Base-by-base conservation (phyloP, 192 early-diverging fungal genomes). In the Coemansia sp. region DNA sequence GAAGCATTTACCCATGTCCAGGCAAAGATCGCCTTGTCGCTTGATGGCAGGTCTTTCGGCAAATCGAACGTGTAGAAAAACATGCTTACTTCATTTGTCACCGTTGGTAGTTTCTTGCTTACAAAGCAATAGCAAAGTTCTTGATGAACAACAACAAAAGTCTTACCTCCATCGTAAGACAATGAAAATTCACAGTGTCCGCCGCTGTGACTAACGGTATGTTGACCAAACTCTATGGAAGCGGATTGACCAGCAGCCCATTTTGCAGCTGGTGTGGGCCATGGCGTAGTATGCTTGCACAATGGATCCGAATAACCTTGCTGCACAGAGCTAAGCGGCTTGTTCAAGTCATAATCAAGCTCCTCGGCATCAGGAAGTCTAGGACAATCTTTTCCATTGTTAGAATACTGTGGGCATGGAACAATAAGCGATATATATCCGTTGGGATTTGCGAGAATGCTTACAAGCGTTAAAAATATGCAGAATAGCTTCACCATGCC, bases 151-250 rank as follows among this genome's bases (percentile, higher is more conserved):
- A 86, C 87, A 2, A 80, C 85, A 67, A 83, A 88, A 23, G 79
- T 86, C 26, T 81, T 67, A 25, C 83, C 88, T 25, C 57, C 54
- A 51, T 90, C 89, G 44, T 84, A 86, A 0, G 88, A 89, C 7
- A 88, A 67, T 0, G 87, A 82, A 63, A 86, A 88, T 62, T 90
- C 82, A 25, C 88, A 89, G 49, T 89, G 85, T 3, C 89, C 89
- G 0, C 88, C 87, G 23, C 69, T 69, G 55, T 88, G 86, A 23
- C 61, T 65, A 0, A 56, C 65, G 0, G 50, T 23, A 24, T 34
- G 34, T 7, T 44, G n/a, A 16, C 48, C 56, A 64, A 87, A 87
- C 8, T 71, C 55, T 19, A 88, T 77, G 0, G 64, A 57, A 54
- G 86, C 60, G 16, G 76, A 50, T 26, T 84, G 58, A 12, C 85